Percentiles rank a stretch among this genome's conserved stretches.
Evolutionary conservation across 257 asterid species (phyloP).

Genomic region (Cynanchum wilfordii): DNA sequence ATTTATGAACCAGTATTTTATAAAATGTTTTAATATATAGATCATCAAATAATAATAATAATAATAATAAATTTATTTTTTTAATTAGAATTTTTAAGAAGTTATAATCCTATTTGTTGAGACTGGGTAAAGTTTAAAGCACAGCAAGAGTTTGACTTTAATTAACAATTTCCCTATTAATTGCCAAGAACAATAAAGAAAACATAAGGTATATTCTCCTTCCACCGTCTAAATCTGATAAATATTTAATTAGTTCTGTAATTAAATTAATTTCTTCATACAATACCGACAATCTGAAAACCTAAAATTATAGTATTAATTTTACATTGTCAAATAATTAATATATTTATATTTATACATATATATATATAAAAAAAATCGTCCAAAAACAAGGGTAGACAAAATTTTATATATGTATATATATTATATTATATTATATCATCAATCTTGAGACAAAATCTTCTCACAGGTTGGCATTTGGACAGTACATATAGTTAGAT

Average conservation of each 20-base stretch:
- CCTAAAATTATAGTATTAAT: neutral
- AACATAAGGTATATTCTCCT: conserved; percentile 1
- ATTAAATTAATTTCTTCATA: neutral
- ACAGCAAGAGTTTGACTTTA: too few species aligned
- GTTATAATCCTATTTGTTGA: too few species aligned
- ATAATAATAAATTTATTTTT: too few species aligned
- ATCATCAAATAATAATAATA: too few species aligned
- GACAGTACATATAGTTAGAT: neutral
- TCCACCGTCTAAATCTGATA: neutral
- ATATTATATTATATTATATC: too few species aligned
- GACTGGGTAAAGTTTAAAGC: too few species aligned
- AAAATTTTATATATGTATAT: too few species aligned
- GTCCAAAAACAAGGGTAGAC: neutral
- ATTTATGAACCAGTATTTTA: too few species aligned
- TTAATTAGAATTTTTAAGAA: too few species aligned
- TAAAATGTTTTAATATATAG: too few species aligned
- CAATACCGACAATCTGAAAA: neutral
- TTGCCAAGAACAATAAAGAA: neutral
- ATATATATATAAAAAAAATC: neutral
- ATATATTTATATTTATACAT: too few species aligned
- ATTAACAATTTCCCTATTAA: too few species aligned
- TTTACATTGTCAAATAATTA: neutral
- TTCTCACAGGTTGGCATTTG: conserved; percentile 4
- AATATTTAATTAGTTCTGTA: neutral
- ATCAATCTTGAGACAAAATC: neutral